phyloP scores from a whole-genome alignment of 1,139 yeast species.

The Lodderomyces margitis region DNA sequence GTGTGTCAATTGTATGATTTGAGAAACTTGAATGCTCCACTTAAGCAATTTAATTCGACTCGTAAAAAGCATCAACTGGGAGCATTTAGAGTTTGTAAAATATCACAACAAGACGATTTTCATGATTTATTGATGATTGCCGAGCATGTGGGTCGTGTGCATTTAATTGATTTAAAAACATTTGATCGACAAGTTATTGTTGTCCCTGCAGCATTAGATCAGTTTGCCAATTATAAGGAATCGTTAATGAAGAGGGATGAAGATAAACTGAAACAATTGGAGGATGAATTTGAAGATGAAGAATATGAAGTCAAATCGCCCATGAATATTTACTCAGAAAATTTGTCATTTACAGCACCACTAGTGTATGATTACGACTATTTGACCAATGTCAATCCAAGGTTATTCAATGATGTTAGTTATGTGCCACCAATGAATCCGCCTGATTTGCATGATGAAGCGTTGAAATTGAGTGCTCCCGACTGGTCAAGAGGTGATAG shows the following conservation, averaged over 20 bases:
- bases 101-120: constrained; percentile 55
- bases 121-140: constrained; percentile 75
- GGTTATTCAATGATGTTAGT: constrained; percentile 37
- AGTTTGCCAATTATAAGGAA: constrained; percentile 31
- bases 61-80: constrained; percentile 58
- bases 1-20: constrained; percentile 73
- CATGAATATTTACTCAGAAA: constrained; percentile 9
- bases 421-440: constrained; percentile 29
- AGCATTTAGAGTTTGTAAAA: constrained; percentile 67
- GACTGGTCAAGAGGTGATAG: constrained; percentile 18
- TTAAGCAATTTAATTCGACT: constrained; percentile 58
- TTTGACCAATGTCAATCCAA: constrained; percentile 37
- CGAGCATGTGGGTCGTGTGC: constrained; percentile 87
- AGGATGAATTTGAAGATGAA: constrained; percentile 6
- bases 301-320: constrained; percentile 8
- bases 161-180: constrained; percentile 74
- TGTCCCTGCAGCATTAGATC: constrained; percentile 46
- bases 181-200: constrained; percentile 72
- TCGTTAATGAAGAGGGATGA: constrained; percentile 7
- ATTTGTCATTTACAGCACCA: constrained; percentile 33
- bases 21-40: constrained; percentile 53
- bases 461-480: constrained; percentile 21
- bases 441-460: constrained; percentile 13
- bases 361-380: constrained; percentile 47
- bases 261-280: constrained; percentile 1